Base-by-base conservation (phyloP, 2,329 filamentous ascomycete species). In the Neonectria punicea region DNA sequence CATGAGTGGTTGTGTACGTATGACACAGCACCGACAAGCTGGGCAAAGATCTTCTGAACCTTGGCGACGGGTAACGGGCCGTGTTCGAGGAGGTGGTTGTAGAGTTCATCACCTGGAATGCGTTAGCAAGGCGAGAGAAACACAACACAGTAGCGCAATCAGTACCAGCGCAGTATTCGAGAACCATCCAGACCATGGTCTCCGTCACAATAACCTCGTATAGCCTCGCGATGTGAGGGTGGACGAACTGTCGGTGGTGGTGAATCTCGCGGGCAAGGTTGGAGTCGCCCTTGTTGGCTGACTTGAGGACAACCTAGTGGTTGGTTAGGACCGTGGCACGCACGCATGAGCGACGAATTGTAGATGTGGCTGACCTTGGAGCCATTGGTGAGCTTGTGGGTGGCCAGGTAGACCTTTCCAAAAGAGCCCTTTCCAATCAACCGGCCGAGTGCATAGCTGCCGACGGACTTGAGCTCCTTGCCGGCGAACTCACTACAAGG, bases 171-270 rank as follows among this genome's bases (percentile, higher is more conserved):
- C 96, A 99, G 79, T 97, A 99, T 82, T 99, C 96, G 74, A 99
- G 83, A 32, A 97, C 96, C 76, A 99, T 86, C 96, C 96, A 99
- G 57, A 99, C 97, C 79, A 98, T 81, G 54, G 85, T 90, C 81
- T 99, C 96, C 2, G 96, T 99, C 67, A 99, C 94, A 74, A 99
- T 97, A 65, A 99, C 95, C 83, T 99, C 96, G 84, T 99, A 98
- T 22, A 99, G 85, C 55, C 96, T 89, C 50, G 96, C 94, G 74
- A 99, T 99, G 81, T 99, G 96, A 22, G 96, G 96, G 77, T 99
- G 96, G 70, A 97, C 87, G 80, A 99, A 98, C 80, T 99, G 96
- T 72, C 96, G 92, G 79, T 99, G 96, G 79, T 99, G 96, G 80
- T 99, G 96, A 73, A 99, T 99, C 80, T 99, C 96, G 73, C 96